Base-by-base conservation (phyloP, 75 land plant genomes). In the Isoetes taiwanensis region DNA sequence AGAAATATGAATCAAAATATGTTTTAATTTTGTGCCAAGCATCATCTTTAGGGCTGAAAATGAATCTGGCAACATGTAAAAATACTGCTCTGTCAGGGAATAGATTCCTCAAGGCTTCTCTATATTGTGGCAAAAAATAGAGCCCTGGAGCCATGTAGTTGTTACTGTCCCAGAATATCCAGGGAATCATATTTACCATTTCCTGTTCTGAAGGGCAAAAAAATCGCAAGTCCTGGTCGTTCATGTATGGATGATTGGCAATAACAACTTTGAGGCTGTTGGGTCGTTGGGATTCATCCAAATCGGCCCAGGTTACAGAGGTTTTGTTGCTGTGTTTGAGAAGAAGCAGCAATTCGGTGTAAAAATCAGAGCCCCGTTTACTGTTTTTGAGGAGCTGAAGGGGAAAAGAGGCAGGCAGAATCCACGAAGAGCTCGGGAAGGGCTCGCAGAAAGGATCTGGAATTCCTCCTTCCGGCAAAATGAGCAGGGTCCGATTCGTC, bases 1-100 rank as follows among this genome's bases (percentile, higher is more conserved):
- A 53, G 20, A 62, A 19, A 27, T 62, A 48, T 1, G 30, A 4
- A 16, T 30, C 30, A 29, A 46, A 62, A 48, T 33, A n/a, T 8
- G 25, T 34, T 5, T 24, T 46, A 2, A 62, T 62, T 23, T 35
- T 34, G 2, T 17, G 35, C 64, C 64, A 62, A 2, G 50, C 37
- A 5, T 46, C 56, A 50, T 62, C 23, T 1, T 3, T 8, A 11
- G 64, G 64, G 21, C 30, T 43, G 21, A 62, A 20, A 9, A 62
- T n/a, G 21, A 53, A 64, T 26, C 65, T 32, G 4, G 40, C 58
- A 1, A 28, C 58, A 37, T 64, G 58, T 4, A 52, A 29, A 38
- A 64, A 64, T 2, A 34, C 61, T 28, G 58, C 58, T 52, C 38
- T 23, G 28, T 64, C 41, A 5, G 65, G 65, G 38, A 64, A 64